These are phyloP conservation scores for Sugiyamaella japonica DNA, from an alignment of 1,139 yeast species.

Conservation along the genomic window DNA sequence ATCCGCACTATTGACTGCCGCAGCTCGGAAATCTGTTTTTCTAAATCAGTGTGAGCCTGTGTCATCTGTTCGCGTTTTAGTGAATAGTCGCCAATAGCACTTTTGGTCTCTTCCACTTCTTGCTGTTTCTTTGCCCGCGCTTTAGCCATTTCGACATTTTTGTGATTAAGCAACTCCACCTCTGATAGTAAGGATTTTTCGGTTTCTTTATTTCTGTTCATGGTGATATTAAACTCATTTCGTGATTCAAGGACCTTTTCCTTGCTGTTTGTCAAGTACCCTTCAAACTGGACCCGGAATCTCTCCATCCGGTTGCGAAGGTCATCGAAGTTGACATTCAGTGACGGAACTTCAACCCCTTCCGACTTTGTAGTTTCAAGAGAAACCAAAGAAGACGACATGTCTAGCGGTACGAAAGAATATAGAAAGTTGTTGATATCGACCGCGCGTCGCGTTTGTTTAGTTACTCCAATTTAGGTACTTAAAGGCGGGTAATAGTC, in stretches of 20 bases:
- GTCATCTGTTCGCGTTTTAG: constrained; percentile 29
- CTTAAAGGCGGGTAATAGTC: not conserved
- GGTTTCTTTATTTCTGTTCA: constrained; percentile 30
- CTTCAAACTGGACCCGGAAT: constrained; percentile 33
- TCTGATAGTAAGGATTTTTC: constrained; percentile 30
- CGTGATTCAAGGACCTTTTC: constrained; percentile 31
- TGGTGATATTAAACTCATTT: constrained; percentile 27
- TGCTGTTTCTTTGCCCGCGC: constrained; percentile 29
- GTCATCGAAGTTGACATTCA: constrained; percentile 31
- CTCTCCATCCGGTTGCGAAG: constrained; percentile 32
- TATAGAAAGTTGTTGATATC: too few relatives aligned
- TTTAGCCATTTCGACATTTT: constrained; percentile 29
- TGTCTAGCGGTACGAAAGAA: not conserved
- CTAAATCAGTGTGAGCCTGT: constrained; percentile 23
- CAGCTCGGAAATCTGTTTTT: constrained; percentile 24
- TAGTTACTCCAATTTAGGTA: not conserved
- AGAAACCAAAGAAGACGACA: constrained; percentile 10
- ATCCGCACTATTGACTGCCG: constrained; percentile 21
- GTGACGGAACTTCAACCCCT: constrained; percentile 26
- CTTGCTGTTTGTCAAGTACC: constrained; percentile 28
- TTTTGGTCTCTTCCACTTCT: constrained; percentile 30
- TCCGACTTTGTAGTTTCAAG: constrained; percentile 5
- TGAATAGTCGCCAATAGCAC: constrained; percentile 28
- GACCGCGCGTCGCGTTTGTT: constrained; percentile 5
- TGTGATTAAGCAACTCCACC: constrained; percentile 29